Conservation (phyloP, 805 yeast species). For the Pichia thaimueangensis region DNA sequence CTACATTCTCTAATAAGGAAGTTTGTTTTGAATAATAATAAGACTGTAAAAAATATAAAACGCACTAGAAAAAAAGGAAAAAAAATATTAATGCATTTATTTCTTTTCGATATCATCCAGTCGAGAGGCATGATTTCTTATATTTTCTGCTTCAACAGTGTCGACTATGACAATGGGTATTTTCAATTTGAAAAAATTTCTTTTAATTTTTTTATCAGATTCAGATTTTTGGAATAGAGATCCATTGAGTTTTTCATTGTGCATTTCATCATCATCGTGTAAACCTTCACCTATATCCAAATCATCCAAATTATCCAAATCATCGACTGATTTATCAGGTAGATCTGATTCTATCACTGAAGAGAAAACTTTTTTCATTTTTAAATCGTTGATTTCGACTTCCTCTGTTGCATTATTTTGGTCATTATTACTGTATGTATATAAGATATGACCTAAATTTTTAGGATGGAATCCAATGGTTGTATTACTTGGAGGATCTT, state of each 20-base stretch:
- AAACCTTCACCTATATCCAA: constrained; percentile 10
- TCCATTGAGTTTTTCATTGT: constrained; percentile 3
- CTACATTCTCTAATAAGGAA: too few species aligned
- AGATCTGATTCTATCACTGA: constrained; percentile 6
- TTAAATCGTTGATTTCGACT: neutral
- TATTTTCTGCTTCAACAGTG: constrained; percentile 24
- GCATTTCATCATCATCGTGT: constrained; percentile 4
- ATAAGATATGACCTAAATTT: constrained; percentile 25
- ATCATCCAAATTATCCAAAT: constrained; percentile 2
- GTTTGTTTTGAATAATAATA: too few species aligned
- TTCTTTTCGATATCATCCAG: neutral
- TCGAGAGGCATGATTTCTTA: constrained; percentile 15
- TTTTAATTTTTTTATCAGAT: neutral
- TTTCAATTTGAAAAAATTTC: neutral
- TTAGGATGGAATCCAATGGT: constrained; percentile 26
- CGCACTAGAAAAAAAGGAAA: too few species aligned
- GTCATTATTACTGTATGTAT: constrained; percentile 20
- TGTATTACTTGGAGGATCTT: constrained; percentile 29
- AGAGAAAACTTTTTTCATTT: constrained; percentile 10
- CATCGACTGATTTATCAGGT: constrained; percentile 6
- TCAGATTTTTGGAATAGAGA: constrained; percentile 1
- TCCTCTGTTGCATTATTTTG: neutral
- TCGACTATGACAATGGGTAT: constrained; percentile 27
- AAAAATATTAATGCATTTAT: too few species aligned
- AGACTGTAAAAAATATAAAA: too few species aligned